Base-by-base conservation (phyloP, 257 asterid species). In the Nyctanthes arbortristis region DNA sequence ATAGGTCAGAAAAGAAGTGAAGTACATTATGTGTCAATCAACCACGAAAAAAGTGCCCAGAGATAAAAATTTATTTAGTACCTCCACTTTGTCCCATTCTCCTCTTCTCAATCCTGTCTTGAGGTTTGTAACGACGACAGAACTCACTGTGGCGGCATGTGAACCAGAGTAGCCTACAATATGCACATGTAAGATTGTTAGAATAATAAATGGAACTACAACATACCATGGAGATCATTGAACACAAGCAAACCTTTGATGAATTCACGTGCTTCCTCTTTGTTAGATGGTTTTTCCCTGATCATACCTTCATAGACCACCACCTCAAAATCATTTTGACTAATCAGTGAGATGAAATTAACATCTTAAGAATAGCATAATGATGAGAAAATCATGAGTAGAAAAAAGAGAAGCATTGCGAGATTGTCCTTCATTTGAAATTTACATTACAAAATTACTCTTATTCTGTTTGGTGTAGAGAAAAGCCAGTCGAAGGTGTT, bases 11-110 rank as follows among this genome's bases (percentile, higher is more conserved):
- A 40, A 61, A 24, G 14, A 67, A 59, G 28, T 24, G 71, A 40
- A 61, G 33, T 18, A 6, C 14, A 49, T 49, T 49, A 28, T 10
- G 29, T 3, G 59, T 52, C 10, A 52, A 8, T 31, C 31, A 52
- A 29, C 27, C 27, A 52, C 0, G 30, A 24, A 9, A 49, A 52
- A 52, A 22, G 0, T 31, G 24, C 59, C 59, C 20, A 52, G 24
- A 52, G 24, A 52, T 22, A 22, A 52, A 52, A 58, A 54, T 34
- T 31, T 52, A 61, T 65, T 71, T 52, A 37, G 65, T 82, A 94
- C 99, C 97, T 91, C 99, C 39, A 89, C 99, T 86, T 74, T 87
- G 88, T 94, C 99, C 87, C 87, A 94, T 14, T 77, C 96, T 66
- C 93, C 97, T 84, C 77, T 89, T 67, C 82, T 83, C 33, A 67